Base-by-base conservation (phyloP, 2,329 filamentous ascomycete species). In the Trichoderma arundinaceum region DNA sequence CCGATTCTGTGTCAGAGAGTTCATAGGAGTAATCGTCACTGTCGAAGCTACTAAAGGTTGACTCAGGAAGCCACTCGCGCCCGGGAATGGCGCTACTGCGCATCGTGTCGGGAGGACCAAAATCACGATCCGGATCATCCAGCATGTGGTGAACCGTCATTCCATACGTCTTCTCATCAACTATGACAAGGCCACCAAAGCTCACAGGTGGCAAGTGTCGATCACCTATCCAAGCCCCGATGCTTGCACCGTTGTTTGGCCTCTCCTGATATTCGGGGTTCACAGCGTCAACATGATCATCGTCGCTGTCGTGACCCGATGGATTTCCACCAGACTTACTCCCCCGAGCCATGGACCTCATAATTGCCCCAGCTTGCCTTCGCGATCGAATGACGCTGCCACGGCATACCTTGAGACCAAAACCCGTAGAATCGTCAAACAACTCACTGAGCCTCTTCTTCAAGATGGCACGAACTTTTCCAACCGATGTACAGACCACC, bases 91-190 rank as follows among this genome's bases (percentile, higher is more conserved):
- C 81, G 77, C 74, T 84, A 77, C 75, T 83, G 51, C 73, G 76
- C 57, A 71, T 53, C 3, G 71, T 70, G 48, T 76, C 69, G 28
- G 64, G 67, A 9, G 70, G 69, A 1, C 70, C 72, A 41, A 79
- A 79, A 9, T 82, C 80, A 61, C 78, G 77, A 3, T 86, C 85
- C 1, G 86, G 86, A 65, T 88, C 86, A 81, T 97, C 94, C 2
- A 98, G 86, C 88, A 98, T 94, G 76, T 98, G 94, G 73, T 98
- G 94, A 0, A 98, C 94, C 22, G 92, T 97, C 92, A 98, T 95
- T 12, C 94, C 94, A 72, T 93, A 95, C 0, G 92, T 87, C 75
- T 90, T 88, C 64, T 91, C 88, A 73, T 98, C 93, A 1, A 98
- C 88, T 38, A 95, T 80, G 46, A 98, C 88, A 4, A 97, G 84